Evolutionary conservation across 1,139 yeast species (phyloP), one percentile per base, ranked within the genome.

Genomic region (Debaryomyces fabryi): DNA sequence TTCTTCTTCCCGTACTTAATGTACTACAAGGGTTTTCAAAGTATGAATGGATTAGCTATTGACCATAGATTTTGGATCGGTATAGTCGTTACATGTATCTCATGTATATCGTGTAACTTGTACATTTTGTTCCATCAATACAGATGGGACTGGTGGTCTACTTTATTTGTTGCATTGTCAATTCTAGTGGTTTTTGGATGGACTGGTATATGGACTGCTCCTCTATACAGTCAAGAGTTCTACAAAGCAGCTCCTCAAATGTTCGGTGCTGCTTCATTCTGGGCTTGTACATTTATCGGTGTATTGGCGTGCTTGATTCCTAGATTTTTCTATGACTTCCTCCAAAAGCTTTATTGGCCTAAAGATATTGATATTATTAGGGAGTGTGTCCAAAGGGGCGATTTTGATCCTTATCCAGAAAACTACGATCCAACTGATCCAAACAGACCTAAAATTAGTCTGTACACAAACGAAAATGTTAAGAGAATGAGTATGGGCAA

Each of bases 71-170:
- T 83, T 65, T 86, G 87, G 79, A 81, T 91, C 60, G 99, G 98
- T 64, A 75, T 87, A 9, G 76, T 82, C 47, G 96, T 88, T 36
- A 87, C 95, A 6, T 78, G 88, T 27, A 86, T 92, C 57, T 81
- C 96, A 3, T 89, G 88, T 52, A 73, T 87, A 49, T 74, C 96
- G 9, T 90, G 97, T 69, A 89, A 93, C 65, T 58, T 83, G 12
- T 92, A 87, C 70, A 85, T 93, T 45, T 63, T 90, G 59, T 68
- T 87, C 56, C 96, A 91, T 64, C 96, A 90, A 68, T 83, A 83
- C 63, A 79, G 96, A 62, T 93, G 99, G 99, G 99, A 93, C 69
- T 90, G 96, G 96, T 71, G 90, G 48, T 82, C 92, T 4, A 58
- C 78, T 16, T 62, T 88, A 47, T 78, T 89, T 59, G 81, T 83